Evolutionary conservation across 1,284 basidiomycete species (phyloP).

Genomic region (Takashimella tepidaria): DNA sequence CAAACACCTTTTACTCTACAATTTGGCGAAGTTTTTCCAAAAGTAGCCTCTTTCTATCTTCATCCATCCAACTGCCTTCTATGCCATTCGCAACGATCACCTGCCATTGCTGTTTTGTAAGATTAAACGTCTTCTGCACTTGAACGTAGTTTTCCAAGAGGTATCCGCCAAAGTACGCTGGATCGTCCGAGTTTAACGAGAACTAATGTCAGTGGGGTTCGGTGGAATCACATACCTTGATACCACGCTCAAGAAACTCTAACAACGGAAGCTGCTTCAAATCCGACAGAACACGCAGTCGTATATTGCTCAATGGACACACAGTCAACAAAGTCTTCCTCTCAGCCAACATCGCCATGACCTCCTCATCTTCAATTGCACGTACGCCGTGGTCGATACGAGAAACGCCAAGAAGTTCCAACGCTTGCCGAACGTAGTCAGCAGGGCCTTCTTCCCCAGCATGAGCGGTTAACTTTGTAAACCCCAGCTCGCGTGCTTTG

Average conservation of each 20-base stretch:
- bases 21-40: no score
- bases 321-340: conserved; percentile 16
- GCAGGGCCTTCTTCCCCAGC: conserved; percentile 28
- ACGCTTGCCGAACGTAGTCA: conserved; percentile 15
- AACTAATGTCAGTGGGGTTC: conserved; percentile 8
- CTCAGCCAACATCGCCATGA: conserved; percentile 17
- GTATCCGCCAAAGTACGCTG: conserved; percentile 26
- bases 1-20: no score
- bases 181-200: conserved; percentile 31
- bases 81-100: conserved; percentile 19
- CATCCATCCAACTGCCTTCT: conserved; percentile 21
- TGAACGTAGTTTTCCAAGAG: conserved; percentile 24
- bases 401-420: conserved; percentile 18
- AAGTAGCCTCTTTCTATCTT: conserved; percentile 15
- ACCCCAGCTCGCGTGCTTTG: conserved; percentile 15
- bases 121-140: conserved; percentile 20
- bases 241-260: conserved; percentile 19
- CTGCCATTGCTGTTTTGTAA: conserved; percentile 19
- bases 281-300: conserved; percentile 12
- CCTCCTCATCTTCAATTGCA: conserved; percentile 19
- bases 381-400: conserved; percentile 28
- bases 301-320: conserved; percentile 28
- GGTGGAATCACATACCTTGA: conserved; percentile 9
- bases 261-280: conserved; percentile 21
- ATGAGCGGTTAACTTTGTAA: conserved; percentile 23